phyloP scores from a whole-genome alignment of 805 yeast species.

The Cyberlindnera samutprakarnensis region DNA sequence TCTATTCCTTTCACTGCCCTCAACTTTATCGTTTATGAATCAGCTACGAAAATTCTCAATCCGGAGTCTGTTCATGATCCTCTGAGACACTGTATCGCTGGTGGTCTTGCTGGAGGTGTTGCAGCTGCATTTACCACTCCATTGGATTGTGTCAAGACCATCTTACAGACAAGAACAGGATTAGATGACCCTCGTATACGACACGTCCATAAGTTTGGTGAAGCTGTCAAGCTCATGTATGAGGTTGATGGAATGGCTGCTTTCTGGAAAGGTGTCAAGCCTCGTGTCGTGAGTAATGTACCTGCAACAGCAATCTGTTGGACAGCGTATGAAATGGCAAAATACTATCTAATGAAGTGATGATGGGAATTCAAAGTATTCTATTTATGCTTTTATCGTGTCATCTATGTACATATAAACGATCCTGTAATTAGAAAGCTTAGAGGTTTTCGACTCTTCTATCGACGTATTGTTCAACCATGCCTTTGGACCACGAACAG shows the following conservation, averaged over 20 bases:
- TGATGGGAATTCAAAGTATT: constrained; percentile 1
- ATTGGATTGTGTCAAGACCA: constrained; percentile 86
- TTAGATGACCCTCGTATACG: constrained; percentile 34
- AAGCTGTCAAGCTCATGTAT: constrained; percentile 66
- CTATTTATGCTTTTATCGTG: neutral
- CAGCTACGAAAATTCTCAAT: constrained; percentile 63
- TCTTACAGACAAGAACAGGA: constrained; percentile 74
- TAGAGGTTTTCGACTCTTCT: constrained; percentile 1
- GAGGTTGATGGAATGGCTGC: constrained; percentile 52
- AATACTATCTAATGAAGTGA: constrained; percentile 30
- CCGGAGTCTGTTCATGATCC: constrained; percentile 81
- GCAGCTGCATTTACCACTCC: constrained; percentile 97
- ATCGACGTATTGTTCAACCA: constrained; percentile 1
- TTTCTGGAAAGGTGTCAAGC: constrained; percentile 77
- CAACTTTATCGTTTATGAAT: constrained; percentile 89
- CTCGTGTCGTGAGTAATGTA: constrained; percentile 85
- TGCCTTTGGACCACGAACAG: constrained; percentile 32
- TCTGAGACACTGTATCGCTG: constrained; percentile 83
- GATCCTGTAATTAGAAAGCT: too few relatives aligned
- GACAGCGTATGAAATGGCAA: constrained; percentile 98
- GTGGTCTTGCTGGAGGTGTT: constrained; percentile 89
- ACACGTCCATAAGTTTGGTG: constrained; percentile 53
- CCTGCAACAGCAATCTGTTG: constrained; percentile 96
- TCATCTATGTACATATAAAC: too few relatives aligned
- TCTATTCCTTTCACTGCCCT: constrained; percentile 92